These are phyloP conservation scores for Clathrus columnatus DNA, from an alignment of 768 basidiomycete genomes.

Conservation along the genomic window DNA sequence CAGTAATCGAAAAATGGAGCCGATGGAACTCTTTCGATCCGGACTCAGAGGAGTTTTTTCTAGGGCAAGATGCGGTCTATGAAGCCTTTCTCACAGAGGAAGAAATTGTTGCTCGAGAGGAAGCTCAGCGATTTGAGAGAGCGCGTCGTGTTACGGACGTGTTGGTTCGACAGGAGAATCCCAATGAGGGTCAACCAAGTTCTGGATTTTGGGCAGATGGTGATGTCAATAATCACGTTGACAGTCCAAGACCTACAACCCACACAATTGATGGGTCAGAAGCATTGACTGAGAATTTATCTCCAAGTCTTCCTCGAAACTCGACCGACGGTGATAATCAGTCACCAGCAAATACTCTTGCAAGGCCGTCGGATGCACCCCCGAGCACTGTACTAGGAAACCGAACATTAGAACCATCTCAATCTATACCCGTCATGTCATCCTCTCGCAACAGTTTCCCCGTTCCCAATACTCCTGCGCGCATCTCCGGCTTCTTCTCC, in stretches of 20 bases:
- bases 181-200: background rate
- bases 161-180: background rate
- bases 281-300: background rate
- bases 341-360: background rate
- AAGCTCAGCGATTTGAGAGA: constrained; percentile 2
- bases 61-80: constrained; percentile 45
- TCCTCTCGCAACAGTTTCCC: constrained; percentile 2
- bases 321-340: background rate
- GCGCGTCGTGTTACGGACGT: background rate
- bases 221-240: background rate
- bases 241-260: background rate
- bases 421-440: background rate
- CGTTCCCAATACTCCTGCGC: constrained; percentile 9
- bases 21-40: constrained; percentile 64
- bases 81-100: constrained; percentile 48
- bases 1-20: constrained; percentile 50
- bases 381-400: background rate
- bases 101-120: constrained; percentile 8
- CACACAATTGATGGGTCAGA: background rate
- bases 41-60: constrained; percentile 72
- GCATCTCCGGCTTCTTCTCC: constrained; percentile 4
- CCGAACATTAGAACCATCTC: constrained; percentile 2
- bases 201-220: background rate
- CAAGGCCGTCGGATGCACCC: background rate
- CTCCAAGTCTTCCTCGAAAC: no score